Conservation (phyloP, 2,329 filamentous ascomycete genomes). For the Fusarium staphyleae region DNA sequence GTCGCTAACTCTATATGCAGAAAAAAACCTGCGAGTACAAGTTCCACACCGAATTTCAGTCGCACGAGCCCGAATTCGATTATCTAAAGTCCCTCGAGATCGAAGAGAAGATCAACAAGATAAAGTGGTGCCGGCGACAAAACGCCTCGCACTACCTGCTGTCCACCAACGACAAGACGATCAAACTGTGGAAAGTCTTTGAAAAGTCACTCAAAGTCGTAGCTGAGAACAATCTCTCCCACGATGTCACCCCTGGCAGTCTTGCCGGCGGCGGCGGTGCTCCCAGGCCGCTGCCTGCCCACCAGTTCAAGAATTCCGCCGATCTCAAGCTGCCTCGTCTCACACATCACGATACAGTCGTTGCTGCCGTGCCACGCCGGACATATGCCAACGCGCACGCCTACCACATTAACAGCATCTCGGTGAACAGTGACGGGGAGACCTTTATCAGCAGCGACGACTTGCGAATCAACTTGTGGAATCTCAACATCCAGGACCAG, state of each 20-base stretch:
- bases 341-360: conserved; percentile 97
- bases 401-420: conserved; percentile 99
- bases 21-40: conserved; percentile 99
- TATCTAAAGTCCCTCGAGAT: conserved; percentile 99
- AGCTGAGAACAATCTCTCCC: conserved; percentile 97
- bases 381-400: conserved; percentile 98
- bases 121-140: conserved; percentile 98
- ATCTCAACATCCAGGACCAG: conserved; percentile 98
- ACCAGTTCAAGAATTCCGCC: conserved; percentile 78
- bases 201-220: conserved; percentile 99
- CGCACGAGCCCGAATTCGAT: conserved; percentile 98
- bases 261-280: conserved; percentile 79
- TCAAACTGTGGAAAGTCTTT: conserved; percentile 99
- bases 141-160: conserved; percentile 98
- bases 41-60: conserved; percentile 99
- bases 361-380: conserved; percentile 92
- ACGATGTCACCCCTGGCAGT: conserved; percentile 83
- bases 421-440: conserved; percentile 99
- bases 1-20: conserved; percentile 54
- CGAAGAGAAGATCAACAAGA: conserved; percentile 99
- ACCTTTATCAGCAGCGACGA: conserved; percentile 99
- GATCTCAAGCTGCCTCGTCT: conserved; percentile 93
- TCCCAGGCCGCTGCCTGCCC: conserved; percentile 71
- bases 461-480: conserved; percentile 97
- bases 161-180: conserved; percentile 99